phyloP scores from a whole-genome alignment of 2,329 filamentous ascomycete species.

The Drechslera avenae region DNA sequence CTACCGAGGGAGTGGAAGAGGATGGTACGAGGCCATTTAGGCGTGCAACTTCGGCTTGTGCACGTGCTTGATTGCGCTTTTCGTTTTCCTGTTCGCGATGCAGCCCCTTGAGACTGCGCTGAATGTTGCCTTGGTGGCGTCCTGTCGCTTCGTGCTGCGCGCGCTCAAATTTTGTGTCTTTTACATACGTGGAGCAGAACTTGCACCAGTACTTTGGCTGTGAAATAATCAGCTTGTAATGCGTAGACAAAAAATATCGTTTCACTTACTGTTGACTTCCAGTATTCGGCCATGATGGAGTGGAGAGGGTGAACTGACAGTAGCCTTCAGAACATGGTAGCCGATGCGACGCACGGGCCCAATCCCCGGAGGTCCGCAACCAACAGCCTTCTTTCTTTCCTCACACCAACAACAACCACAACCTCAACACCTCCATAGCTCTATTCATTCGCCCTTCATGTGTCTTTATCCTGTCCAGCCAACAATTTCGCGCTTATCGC shows the following conservation, averaged over 20 bases:
- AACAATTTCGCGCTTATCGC: too few relatives aligned
- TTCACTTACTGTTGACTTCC: slow-evolving; percentile 81
- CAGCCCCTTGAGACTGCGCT: slow-evolving; percentile 86
- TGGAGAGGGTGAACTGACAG: neutral
- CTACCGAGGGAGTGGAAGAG: slow-evolving; percentile 37
- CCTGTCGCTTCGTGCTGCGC: slow-evolving; percentile 86
- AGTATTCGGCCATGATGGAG: slow-evolving; percentile 85
- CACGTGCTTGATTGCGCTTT: slow-evolving; percentile 79
- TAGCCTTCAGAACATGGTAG: neutral
- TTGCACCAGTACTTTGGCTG: slow-evolving; percentile 96
- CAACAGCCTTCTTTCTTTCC: too few relatives aligned
- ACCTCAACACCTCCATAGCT: too few relatives aligned
- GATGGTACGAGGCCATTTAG: slow-evolving; percentile 76
- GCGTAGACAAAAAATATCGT: neutral
- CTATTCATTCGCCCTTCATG: too few relatives aligned
- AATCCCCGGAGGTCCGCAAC: too few relatives aligned
- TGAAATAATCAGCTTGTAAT: slow-evolving; percentile 9
- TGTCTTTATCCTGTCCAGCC: too few relatives aligned
- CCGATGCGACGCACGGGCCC: neutral
- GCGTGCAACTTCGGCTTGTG: slow-evolving; percentile 82
- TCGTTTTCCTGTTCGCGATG: slow-evolving; percentile 83
- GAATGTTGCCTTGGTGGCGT: slow-evolving; percentile 83
- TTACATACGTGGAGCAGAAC: slow-evolving; percentile 87
- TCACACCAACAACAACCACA: too few relatives aligned
- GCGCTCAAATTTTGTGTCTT: slow-evolving; percentile 89